Evolutionary conservation across 176 grass and related monocot genomes (phyloP), one percentile per base, ranked within the genome.

Genomic region (Carex myosuroides): DNA sequence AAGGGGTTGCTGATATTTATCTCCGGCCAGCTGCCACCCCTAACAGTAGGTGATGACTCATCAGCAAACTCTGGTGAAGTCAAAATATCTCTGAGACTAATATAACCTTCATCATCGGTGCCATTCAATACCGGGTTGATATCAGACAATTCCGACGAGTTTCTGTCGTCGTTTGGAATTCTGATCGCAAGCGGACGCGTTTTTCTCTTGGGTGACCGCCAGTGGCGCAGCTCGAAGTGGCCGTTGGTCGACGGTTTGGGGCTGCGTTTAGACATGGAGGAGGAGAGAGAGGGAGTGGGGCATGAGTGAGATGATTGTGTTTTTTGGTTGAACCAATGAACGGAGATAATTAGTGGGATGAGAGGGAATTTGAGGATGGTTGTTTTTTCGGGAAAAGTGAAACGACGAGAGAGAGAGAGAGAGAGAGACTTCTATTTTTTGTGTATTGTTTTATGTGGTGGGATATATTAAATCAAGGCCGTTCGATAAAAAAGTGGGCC

Each of bases 81-180:
- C 24, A 95, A 77, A 73, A 95, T 95, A 82, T 95, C 93, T 52
- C 90, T 83, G 60, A 95, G 90, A 86, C 93, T 95, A 26, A 89
- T 89, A 90, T 95, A 95, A 6, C 87, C 87, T 81, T 57, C 80
- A 13, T 41, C 42, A 5, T 65, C 79, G 5, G 54, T 2, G 18
- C 50, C 9, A 29, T 82, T 48, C 20, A 3, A 13, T 14, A 66
- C 21, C 42, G 60, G 32, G 9, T 54, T 30, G 58, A 80, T 60
- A 35, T 41, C 78, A 33, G 3, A 39, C 16, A n/a, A 37, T 18
- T 37, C 55, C 6, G 11, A 57, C 8, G 76, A 60, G 46, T 2
- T 57, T 3, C 30, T 86, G 52, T 69, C 17, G 39, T 12, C 70
- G 69, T 79, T 80, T 14, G 88, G 84, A 57, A 92, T 90, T 56